Conservation (phyloP, 192 early-diverging fungal species). For the Gryganskiella cystojenkinii region DNA sequence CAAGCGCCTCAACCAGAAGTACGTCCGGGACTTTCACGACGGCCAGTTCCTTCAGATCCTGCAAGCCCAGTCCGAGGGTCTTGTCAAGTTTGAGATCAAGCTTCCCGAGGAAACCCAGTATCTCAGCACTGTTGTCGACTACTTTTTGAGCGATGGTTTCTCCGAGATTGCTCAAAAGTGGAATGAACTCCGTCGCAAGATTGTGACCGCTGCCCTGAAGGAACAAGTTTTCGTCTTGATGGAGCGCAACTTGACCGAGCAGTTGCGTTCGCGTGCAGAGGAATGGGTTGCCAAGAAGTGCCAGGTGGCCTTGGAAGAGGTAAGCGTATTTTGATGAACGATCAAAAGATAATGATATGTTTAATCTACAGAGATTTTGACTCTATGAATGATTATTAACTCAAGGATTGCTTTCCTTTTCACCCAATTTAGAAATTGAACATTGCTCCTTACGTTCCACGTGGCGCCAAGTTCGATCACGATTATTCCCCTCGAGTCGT, state of each 20-base stretch:
- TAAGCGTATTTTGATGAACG: not conserved
- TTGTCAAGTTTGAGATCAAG: constrained; percentile 69
- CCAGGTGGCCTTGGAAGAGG: constrained; percentile 69
- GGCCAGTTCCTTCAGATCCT: constrained; percentile 83
- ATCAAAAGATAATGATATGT: not conserved
- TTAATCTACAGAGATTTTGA: not conserved
- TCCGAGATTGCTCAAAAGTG: constrained; percentile 76
- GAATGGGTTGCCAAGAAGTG: constrained; percentile 75
- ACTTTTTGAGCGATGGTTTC: constrained; percentile 66
- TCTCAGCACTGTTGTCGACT: constrained; percentile 62
- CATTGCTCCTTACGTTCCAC: constrained; percentile 61
- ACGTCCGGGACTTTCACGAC: constrained; percentile 72
- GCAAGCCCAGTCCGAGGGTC: constrained; percentile 76
- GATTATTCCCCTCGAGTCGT: constrained; percentile 69
- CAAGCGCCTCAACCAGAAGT: constrained; percentile 88
- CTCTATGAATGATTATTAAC: not conserved
- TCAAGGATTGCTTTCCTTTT: not conserved
- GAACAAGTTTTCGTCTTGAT: constrained; percentile 79
- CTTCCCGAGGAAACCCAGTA: constrained; percentile 58
- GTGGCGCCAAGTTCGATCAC: constrained; percentile 53
- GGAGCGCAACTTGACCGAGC: constrained; percentile 80
- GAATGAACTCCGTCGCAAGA: constrained; percentile 79
- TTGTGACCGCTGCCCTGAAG: constrained; percentile 66
- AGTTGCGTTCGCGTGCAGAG: constrained; percentile 76
- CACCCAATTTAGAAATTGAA: constrained; percentile 66